phyloP scores from a whole-genome alignment of 1,284 basidiomycete genomes.

The Gymnopus androsaceus region DNA sequence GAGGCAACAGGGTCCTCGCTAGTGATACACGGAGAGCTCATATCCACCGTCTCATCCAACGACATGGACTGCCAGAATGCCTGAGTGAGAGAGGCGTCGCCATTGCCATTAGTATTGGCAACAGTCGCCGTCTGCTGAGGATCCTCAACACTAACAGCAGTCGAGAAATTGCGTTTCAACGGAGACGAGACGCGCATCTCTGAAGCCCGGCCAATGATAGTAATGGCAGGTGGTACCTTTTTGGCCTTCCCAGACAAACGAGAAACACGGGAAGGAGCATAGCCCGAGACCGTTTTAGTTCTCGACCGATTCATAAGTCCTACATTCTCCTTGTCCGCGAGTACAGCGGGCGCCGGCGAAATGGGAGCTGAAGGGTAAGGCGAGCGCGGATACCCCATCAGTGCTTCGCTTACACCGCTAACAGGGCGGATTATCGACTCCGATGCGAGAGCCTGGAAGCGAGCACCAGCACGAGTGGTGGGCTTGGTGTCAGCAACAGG shows the following conservation, averaged over 20 bases:
- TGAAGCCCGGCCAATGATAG: slow-evolving; percentile 22
- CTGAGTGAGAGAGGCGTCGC: slow-evolving; percentile 32
- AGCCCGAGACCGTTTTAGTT: slow-evolving; percentile 1
- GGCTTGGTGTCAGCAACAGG: slow-evolving; percentile 9
- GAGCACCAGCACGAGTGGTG: slow-evolving; percentile 27
- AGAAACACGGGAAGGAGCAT: neutral
- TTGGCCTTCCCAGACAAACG: slow-evolving; percentile 20
- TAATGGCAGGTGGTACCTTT: slow-evolving; percentile 25
- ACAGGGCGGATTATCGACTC: slow-evolving; percentile 23
- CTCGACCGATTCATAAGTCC: slow-evolving; percentile 13
- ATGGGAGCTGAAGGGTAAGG: slow-evolving; percentile 43
- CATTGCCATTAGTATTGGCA: slow-evolving; percentile 6
- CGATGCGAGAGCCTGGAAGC: slow-evolving; percentile 30
- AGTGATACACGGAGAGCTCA: slow-evolving; percentile 7
- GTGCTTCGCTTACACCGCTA: slow-evolving; percentile 31
- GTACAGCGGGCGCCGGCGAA: slow-evolving; percentile 17
- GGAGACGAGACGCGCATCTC: slow-evolving; percentile 32
- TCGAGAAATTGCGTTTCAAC: slow-evolving; percentile 31
- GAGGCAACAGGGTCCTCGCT: slow-evolving; percentile 10
- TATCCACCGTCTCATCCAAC: slow-evolving; percentile 28
- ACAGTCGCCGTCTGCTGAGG: slow-evolving; percentile 26
- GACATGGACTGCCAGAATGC: slow-evolving; percentile 46
- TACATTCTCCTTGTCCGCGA: slow-evolving; percentile 18
- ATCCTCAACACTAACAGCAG: slow-evolving; percentile 23
- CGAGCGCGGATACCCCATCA: slow-evolving; percentile 41